Conservation (phyloP, 805 yeast genomes). For the Ogataea trehalophila region DNA sequence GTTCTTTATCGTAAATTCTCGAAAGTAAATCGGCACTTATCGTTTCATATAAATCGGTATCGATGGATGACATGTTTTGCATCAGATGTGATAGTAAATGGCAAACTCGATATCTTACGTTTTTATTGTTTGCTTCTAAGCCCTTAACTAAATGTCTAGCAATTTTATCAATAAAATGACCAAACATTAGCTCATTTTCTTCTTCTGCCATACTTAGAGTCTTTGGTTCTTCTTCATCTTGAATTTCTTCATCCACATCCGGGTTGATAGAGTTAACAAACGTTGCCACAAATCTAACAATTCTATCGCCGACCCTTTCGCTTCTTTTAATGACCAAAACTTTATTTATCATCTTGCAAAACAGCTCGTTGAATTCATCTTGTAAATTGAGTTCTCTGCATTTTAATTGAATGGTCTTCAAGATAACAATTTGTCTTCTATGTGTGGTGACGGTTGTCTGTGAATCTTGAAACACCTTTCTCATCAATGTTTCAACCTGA, state of each 20-base stretch:
- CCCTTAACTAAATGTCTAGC: constrained; percentile 73
- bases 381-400: constrained; percentile 49
- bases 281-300: constrained; percentile 61
- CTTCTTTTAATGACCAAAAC: constrained; percentile 64
- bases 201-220: constrained; percentile 17
- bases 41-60: constrained; percentile 61
- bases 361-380: constrained; percentile 54
- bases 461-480: constrained; percentile 74
- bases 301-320: constrained; percentile 68
- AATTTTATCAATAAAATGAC: constrained; percentile 54
- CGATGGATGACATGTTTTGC: constrained; percentile 69
- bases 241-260: constrained; percentile 30
- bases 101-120: constrained; percentile 74
- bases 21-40: constrained; percentile 56
- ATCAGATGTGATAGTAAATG: constrained; percentile 71
- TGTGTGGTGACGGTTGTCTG: constrained; percentile 74
- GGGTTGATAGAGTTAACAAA: constrained; percentile 49
- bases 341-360: constrained; percentile 59
- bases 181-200: constrained; percentile 33
- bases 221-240: constrained; percentile 30
- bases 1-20: constrained; percentile 71
- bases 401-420: constrained; percentile 53
- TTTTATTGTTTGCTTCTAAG: constrained; percentile 66
- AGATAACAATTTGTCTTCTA: constrained; percentile 60
- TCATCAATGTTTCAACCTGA: constrained; percentile 44